A percentile compares a stretch with the other conserved stretches of the same genome.
Conservation (phyloP, 495 filamentous ascomycete species). For the Delitschia confertaspora region DNA sequence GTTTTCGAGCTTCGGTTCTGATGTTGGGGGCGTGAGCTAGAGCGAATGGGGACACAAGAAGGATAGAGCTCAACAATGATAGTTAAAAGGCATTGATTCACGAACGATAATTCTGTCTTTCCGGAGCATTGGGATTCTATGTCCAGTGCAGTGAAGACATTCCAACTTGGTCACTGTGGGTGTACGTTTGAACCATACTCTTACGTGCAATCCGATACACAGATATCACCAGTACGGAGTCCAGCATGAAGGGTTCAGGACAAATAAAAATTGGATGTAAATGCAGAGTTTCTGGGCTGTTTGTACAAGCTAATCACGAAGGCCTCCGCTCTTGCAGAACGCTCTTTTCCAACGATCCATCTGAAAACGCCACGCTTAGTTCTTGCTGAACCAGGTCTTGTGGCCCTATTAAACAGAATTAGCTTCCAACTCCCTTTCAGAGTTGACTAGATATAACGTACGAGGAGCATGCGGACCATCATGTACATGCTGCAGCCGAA, state of each 20-base stretch:
- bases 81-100: no score
- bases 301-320: conserved; percentile 22
- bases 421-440: conserved; percentile 15
- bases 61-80: no score
- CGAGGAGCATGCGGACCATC: conserved; percentile 51
- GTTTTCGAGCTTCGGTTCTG: no score
- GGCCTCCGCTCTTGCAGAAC: conserved; percentile 2
- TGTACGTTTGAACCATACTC: no score
- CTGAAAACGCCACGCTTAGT: conserved; percentile 37
- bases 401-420: conserved; percentile 49
- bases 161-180: no score
- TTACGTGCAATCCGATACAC: no score
- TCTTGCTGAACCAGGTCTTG: conserved; percentile 78
- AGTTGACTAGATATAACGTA: conserved; percentile 28
- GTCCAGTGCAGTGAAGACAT: no score
- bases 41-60: no score
- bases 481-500: conserved; percentile 49
- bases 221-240: no score
- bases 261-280: conserved; percentile 9
- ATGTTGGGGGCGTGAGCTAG: no score
- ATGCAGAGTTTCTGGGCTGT: conserved; percentile 15
- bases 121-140: no score
- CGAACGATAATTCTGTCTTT: no score
- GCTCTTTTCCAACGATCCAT: background rate
- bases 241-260: background rate